Evolutionary conservation across 495 filamentous ascomycete genomes (phyloP).

Genomic region (Neurospora sp.): DNA sequence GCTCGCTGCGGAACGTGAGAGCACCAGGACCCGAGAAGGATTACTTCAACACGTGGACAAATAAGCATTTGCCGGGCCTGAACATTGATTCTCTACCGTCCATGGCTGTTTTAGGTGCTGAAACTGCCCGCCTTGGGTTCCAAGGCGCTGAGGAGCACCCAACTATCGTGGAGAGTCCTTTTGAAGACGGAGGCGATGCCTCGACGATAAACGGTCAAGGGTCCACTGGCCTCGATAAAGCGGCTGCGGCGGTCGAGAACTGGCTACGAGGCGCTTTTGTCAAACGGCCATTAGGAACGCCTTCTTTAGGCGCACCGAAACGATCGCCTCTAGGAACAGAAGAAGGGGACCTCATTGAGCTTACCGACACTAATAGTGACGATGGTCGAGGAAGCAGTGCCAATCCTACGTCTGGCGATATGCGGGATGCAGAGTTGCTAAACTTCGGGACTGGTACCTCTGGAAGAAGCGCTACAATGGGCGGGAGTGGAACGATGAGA

Average conservation of each 20-base stretch:
- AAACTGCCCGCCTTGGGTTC: conserved; percentile 42
- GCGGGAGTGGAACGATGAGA: conserved; percentile 10
- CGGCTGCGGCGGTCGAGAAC: conserved; percentile 74
- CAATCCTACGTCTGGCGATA: conserved; percentile 1
- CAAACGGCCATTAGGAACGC: conserved; percentile 38
- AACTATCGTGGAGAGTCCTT: conserved; percentile 40
- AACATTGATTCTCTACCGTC: conserved; percentile 48
- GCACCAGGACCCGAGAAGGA: conserved; percentile 74
- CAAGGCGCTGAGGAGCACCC: conserved; percentile 17
- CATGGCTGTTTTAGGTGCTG: conserved; percentile 41
- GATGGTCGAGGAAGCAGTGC: conserved; percentile 28
- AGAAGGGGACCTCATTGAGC: conserved; percentile 72
- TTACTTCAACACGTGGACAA: conserved; percentile 68
- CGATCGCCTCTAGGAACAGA: conserved; percentile 19
- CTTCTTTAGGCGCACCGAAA: conserved; percentile 32
- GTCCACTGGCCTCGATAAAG: conserved; percentile 54
- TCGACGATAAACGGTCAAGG: conserved; percentile 23
- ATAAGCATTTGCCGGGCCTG: conserved; percentile 63
- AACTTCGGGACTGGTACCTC: conserved; percentile 19
- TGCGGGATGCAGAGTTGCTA: conserved; percentile 6
- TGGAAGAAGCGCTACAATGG: conserved; percentile 22
- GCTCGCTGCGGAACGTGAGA: conserved; percentile 59
- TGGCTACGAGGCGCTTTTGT: conserved; percentile 78
- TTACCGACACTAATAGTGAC: conserved; percentile 53
- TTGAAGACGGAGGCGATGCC: conserved; percentile 32